Base-by-base conservation (phyloP, 176 grass and related monocot species). In the Olyra latifolia region DNA sequence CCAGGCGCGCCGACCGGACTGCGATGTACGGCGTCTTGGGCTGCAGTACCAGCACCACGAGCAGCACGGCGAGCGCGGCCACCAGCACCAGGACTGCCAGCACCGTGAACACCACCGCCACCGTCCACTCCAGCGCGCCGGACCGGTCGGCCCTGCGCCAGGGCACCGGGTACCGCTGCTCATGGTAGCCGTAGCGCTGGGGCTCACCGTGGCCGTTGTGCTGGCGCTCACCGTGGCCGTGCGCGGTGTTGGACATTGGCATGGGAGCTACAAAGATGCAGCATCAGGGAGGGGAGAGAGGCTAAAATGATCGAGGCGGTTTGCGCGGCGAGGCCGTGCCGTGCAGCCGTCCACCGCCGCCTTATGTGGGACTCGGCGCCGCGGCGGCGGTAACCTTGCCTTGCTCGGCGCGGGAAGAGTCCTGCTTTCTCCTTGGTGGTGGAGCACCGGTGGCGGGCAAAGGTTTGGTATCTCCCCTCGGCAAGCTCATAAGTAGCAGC, bases 11-110 rank as follows among this genome's bases (percentile, higher is more conserved):
- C 0, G 22, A 1, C 9, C 49, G 62, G 20, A 98, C 54, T 22
- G 76, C 76, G 38, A 98, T 5, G 86, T 87, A 94, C 20, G 92
- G 90, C 29, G 62, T 49, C 52, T 82, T 82, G 0, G 78, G 82
- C 69, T 82, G 89, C 8, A 90, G 83, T 11, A 86, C 69, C 2
- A 92, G 56, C 52, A 85, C 85, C 20, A 87, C 74, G 39, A 92
- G 25, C 6, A 92, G 80, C 7, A 88, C 40, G 9, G 81, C 20
- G 1, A 94, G 40, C 22, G 85, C 86, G 0, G 43, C 85, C 27
- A 84, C 9, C 6, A 94, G 80, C 22, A 91, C 85, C 38, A 47
- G 69, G 0, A 90, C 29, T 20, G 92, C 92, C 2, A 89, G 83
- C 55, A 78, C 74, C 50, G 89, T 88, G 87, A 78, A 89, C 19